phyloP scores from a whole-genome alignment of 2,329 filamentous ascomycete species.

The Pestalotiopsis sp. region DNA sequence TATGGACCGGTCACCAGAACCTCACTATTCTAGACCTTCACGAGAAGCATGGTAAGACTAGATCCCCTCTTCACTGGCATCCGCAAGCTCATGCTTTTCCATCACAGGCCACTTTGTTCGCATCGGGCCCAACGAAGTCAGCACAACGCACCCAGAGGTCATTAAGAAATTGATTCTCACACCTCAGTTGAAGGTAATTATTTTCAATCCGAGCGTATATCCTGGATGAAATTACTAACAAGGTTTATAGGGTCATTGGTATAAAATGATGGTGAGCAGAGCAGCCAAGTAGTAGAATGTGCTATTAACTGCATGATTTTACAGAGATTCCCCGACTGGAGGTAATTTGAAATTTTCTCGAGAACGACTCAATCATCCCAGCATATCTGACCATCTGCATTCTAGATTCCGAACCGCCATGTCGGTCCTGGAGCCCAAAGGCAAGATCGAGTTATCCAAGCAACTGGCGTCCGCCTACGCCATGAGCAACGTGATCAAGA shows the following conservation, averaged over 20 bases:
- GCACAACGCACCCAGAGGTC: background rate
- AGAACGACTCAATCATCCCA: too few species aligned
- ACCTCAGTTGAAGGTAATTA: background rate
- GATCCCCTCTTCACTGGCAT: too few species aligned
- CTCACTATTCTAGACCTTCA: conserved; percentile 4
- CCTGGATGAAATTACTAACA: background rate
- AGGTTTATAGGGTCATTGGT: conserved; percentile 22
- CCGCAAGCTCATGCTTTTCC: background rate
- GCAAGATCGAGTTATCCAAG: conserved; percentile 13
- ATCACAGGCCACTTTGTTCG: conserved; percentile 1
- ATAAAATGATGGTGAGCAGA: conserved; percentile 27
- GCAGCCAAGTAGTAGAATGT: conserved; percentile 20
- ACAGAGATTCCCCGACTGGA: conserved; percentile 17
- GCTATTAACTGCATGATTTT: conserved; percentile 22
- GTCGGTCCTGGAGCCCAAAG: conserved; percentile 13
- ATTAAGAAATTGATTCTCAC: background rate
- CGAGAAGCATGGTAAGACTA: conserved; percentile 12
- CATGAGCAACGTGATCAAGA: conserved; percentile 29
- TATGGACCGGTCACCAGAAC: conserved; percentile 15
- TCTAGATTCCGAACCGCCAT: conserved; percentile 11
- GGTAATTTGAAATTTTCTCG: conserved; percentile 9
- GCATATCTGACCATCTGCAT: background rate
- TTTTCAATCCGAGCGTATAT: background rate
- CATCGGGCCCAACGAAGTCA: conserved; percentile 4
- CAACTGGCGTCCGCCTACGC: conserved; percentile 14